Percentiles rank a stretch among this genome's conserved stretches.
Conservation (phyloP, 305 asterid genomes). For the Lippia alba region DNA sequence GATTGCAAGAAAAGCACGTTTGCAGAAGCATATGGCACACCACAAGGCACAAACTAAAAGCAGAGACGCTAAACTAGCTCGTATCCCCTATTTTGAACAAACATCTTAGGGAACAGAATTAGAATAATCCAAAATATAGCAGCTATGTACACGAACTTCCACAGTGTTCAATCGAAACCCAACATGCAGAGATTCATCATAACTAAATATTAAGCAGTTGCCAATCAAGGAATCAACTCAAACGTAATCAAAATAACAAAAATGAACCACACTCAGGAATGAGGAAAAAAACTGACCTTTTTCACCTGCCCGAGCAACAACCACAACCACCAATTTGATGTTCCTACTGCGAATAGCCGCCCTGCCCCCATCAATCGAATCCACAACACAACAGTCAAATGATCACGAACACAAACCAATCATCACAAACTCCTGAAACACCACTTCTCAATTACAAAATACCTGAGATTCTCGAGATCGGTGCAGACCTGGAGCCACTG, state of each 20-base stretch:
- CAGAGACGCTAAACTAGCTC: constrained; percentile 14
- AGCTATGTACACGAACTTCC: constrained; percentile 11
- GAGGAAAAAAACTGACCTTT: constrained; percentile 59
- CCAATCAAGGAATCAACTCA: constrained; percentile 22
- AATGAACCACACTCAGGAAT: constrained; percentile 14
- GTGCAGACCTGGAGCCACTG: constrained; percentile 97
- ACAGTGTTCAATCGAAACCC: neutral
- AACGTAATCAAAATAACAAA: neutral
- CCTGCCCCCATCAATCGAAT: constrained; percentile 50
- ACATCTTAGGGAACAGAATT: constrained; percentile 12
- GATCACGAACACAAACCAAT: neutral
- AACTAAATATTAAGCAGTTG: constrained; percentile 6
- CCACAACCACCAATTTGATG: constrained; percentile 80
- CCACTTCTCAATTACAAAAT: neutral
- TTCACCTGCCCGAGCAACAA: constrained; percentile 60
- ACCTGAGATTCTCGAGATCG: constrained; percentile 89
- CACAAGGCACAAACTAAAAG: constrained; percentile 4
- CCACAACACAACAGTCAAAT: constrained; percentile 8
- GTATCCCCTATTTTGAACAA: constrained; percentile 2
- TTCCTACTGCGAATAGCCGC: constrained; percentile 72
- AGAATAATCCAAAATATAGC: neutral
- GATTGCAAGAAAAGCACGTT: constrained; percentile 2
- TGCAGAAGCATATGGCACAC: neutral
- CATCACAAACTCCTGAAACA: neutral
- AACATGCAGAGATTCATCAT: constrained; percentile 3